These are phyloP conservation scores for Lodderomyces parapsilosis DNA, from an alignment of 1,139 yeast species.

Conservation along the genomic window DNA sequence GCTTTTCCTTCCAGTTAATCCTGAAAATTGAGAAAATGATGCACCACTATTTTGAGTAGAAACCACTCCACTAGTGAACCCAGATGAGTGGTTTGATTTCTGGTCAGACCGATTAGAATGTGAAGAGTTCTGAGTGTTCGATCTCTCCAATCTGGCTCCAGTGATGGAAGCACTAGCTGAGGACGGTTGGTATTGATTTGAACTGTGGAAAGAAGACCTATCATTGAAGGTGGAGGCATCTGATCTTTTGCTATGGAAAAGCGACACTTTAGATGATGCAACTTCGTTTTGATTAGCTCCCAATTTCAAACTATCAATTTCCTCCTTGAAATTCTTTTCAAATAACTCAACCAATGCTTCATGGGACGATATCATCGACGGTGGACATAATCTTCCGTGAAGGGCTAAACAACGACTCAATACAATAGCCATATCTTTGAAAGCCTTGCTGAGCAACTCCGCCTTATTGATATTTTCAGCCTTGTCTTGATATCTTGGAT, in stretches of 20 bases:
- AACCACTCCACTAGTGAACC: conserved; percentile 21
- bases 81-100: conserved; percentile 19
- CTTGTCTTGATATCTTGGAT: conserved; percentile 35
- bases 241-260: conserved; percentile 21
- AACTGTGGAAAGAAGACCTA: background rate
- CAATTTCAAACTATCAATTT: conserved; percentile 47
- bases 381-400: conserved; percentile 67
- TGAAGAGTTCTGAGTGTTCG: conserved; percentile 29
- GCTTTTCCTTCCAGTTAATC: conserved; percentile 3
- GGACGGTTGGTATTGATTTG: conserved; percentile 1
- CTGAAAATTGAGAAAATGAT: conserved; percentile 3
- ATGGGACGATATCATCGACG: conserved; percentile 60
- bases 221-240: conserved; percentile 9
- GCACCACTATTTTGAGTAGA: conserved; percentile 1
- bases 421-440: conserved; percentile 66
- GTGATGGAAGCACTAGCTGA: conserved; percentile 15
- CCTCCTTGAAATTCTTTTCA: conserved; percentile 66
- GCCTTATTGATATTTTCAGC: conserved; percentile 48
- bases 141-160: conserved; percentile 30
- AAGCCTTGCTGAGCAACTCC: conserved; percentile 55
- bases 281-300: conserved; percentile 9
- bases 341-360: conserved; percentile 63
- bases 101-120: conserved; percentile 1
- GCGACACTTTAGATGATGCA: conserved; percentile 14
- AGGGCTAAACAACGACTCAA: conserved; percentile 66